These are phyloP conservation scores for Globisporangium echinulatum DNA, from an alignment of 352 stramenopile species.

Conservation along the genomic window DNA sequence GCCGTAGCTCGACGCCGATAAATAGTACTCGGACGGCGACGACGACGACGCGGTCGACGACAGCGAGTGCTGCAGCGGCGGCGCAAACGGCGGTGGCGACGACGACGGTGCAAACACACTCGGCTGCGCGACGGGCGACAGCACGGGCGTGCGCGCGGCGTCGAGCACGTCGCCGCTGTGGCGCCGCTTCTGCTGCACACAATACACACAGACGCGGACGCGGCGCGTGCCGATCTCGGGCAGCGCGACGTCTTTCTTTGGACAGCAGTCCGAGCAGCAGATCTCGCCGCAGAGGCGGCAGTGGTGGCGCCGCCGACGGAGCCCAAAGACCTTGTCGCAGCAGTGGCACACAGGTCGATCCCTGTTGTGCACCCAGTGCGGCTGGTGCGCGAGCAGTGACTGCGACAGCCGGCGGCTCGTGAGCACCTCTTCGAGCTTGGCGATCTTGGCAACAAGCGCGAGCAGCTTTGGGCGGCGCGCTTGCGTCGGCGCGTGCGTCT, in stretches of 20 bases:
- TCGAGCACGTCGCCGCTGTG: slow-evolving; percentile 31
- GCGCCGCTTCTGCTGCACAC: slow-evolving; percentile 45
- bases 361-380: slow-evolving; percentile 63
- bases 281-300: slow-evolving; percentile 74
- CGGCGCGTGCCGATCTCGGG: slow-evolving; percentile 50
- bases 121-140: slow-evolving; percentile 10
- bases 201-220: slow-evolving; percentile 62
- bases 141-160: slow-evolving; percentile 12
- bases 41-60: slow-evolving; percentile 18
- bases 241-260: slow-evolving; percentile 76
- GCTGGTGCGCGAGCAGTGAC: slow-evolving; percentile 55
- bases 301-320: slow-evolving; percentile 72
- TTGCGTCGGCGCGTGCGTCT: slow-evolving; percentile 46
- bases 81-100: slow-evolving; percentile 17
- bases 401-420: slow-evolving; percentile 64
- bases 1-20: slow-evolving; percentile 17
- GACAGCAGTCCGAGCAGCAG: slow-evolving; percentile 68
- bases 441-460: slow-evolving; percentile 42
- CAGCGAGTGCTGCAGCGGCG: slow-evolving; percentile 7
- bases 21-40: slow-evolving; percentile 33
- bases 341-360: slow-evolving; percentile 50
- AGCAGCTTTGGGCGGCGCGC: slow-evolving; percentile 54
- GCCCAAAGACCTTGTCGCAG: slow-evolving; percentile 56
- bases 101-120: background rate
- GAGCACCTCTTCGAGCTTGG: slow-evolving; percentile 60